These are phyloP conservation scores for Rhizophagus sp. DNA, from an alignment of 192 early-diverging fungal genomes.

Conservation along the genomic window DNA sequence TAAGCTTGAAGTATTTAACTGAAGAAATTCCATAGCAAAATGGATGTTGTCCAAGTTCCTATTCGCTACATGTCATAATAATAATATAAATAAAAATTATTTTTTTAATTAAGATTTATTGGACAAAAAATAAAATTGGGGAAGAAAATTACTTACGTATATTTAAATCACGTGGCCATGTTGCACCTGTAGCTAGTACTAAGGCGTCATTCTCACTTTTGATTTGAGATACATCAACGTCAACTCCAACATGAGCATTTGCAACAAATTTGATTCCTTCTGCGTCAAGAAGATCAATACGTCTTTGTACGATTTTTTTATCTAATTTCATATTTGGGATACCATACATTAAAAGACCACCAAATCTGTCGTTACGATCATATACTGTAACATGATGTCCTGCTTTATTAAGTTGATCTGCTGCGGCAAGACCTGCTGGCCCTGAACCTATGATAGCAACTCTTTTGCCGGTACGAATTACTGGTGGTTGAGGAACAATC, in stretches of 20 bases:
- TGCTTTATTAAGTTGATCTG: constrained; percentile 97
- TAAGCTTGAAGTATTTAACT: constrained; percentile 84
- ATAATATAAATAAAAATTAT: neutral
- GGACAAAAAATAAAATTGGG: neutral
- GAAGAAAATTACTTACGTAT: constrained; percentile 60
- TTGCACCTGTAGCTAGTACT: constrained; percentile 91
- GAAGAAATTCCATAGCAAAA: constrained; percentile 99
- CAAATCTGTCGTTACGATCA: constrained; percentile 95
- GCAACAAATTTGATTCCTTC: constrained; percentile 93
- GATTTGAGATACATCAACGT: constrained; percentile 70
- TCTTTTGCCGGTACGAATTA: constrained; percentile 74
- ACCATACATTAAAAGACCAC: constrained; percentile 97
- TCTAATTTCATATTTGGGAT: constrained; percentile 99
- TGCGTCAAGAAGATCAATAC: constrained; percentile 90
- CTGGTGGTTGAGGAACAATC: constrained; percentile 88
- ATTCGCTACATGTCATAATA: constrained; percentile 43
- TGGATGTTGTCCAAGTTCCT: constrained; percentile 87
- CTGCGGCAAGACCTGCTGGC: constrained; percentile 92
- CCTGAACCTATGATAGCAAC: constrained; percentile 95
- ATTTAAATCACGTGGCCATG: constrained; percentile 94
- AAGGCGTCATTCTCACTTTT: constrained; percentile 75
- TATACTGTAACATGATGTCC: constrained; percentile 95
- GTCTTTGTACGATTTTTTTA: constrained; percentile 91
- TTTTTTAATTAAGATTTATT: no score
- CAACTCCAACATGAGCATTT: constrained; percentile 87